These are phyloP conservation scores for Reticulomyxa filosa DNA, from an alignment of 78 protist genomes.

Conservation along the genomic window DNA sequence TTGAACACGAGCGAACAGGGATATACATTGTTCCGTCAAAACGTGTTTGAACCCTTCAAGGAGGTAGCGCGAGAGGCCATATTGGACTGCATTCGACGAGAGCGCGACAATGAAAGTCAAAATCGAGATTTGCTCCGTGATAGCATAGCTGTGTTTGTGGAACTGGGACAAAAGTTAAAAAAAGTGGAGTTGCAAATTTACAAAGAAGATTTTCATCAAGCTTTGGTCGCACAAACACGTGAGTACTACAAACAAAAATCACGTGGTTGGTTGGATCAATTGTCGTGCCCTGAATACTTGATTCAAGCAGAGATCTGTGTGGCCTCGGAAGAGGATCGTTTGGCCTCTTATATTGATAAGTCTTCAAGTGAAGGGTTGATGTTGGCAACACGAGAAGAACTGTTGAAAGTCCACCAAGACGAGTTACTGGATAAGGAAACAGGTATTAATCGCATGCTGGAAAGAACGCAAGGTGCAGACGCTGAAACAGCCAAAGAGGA, in stretches of 20 bases:
- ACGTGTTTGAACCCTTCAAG: neutral
- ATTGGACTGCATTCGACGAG: neutral
- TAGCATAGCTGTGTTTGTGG: neutral
- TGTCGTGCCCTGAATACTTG: neutral
- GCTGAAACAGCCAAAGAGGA: constrained; percentile 1
- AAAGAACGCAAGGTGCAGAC: too few species aligned
- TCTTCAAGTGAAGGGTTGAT: neutral
- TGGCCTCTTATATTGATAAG: neutral
- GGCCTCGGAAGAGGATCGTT: neutral
- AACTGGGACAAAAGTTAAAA: neutral
- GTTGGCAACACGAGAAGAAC: neutral
- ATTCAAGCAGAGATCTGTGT: neutral
- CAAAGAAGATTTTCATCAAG: neutral
- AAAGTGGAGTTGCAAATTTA: neutral
- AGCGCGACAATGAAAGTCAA: neutral
- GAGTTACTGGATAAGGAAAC: neutral
- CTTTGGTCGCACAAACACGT: neutral
- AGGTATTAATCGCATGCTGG: neutral
- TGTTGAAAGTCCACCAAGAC: neutral
- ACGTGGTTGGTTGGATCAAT: neutral
- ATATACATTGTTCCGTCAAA: neutral
- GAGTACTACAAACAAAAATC: neutral
- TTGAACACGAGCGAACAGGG: neutral
- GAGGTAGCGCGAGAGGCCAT: constrained; percentile 1
- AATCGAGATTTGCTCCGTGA: neutral